phyloP scores from a whole-genome alignment of 2,329 filamentous ascomycete genomes.

The Pseudocercospora musae region DNA sequence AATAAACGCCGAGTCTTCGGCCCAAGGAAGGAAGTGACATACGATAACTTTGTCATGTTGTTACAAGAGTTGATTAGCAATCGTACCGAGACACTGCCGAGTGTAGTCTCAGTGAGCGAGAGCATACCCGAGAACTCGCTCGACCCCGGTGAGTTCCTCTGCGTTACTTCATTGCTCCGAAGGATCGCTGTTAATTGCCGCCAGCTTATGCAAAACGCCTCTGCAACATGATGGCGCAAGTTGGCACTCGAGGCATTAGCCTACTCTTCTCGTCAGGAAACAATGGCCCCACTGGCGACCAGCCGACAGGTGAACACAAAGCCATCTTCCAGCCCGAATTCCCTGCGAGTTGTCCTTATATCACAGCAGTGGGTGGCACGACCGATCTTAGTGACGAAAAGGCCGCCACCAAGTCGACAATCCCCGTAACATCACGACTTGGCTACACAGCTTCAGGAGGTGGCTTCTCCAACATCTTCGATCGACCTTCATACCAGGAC shows the following conservation, averaged over 20 bases:
- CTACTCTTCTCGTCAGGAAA: constrained; percentile 63
- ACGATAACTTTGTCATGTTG: constrained; percentile 28
- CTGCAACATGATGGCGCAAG: constrained; percentile 61
- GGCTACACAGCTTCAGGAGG: constrained; percentile 33
- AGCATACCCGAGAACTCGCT: constrained; percentile 21
- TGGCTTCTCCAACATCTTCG: constrained; percentile 44
- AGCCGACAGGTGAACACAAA: constrained; percentile 38
- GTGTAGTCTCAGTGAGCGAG: constrained; percentile 26
- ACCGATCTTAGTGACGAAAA: constrained; percentile 24
- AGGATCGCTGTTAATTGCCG: no score
- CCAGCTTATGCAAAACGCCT: constrained; percentile 56
- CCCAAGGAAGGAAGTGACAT: constrained; percentile 16
- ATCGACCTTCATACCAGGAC: constrained; percentile 43
- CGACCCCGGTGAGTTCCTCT: constrained; percentile 5
- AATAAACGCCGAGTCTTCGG: constrained; percentile 29
- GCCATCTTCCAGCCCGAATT: constrained; percentile 46
- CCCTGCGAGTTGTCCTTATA: constrained; percentile 46
- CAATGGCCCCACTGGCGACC: constrained; percentile 39
- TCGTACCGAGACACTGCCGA: constrained; percentile 18
- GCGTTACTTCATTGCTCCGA: no score
- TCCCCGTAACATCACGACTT: constrained; percentile 11
- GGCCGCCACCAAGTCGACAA: constrained; percentile 23
- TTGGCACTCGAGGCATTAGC: constrained; percentile 62
- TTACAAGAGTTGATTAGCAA: constrained; percentile 26
- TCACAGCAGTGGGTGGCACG: constrained; percentile 45